phyloP scores from a whole-genome alignment of 345 rosid genomes.

The Melaleuca quinquenervia region DNA sequence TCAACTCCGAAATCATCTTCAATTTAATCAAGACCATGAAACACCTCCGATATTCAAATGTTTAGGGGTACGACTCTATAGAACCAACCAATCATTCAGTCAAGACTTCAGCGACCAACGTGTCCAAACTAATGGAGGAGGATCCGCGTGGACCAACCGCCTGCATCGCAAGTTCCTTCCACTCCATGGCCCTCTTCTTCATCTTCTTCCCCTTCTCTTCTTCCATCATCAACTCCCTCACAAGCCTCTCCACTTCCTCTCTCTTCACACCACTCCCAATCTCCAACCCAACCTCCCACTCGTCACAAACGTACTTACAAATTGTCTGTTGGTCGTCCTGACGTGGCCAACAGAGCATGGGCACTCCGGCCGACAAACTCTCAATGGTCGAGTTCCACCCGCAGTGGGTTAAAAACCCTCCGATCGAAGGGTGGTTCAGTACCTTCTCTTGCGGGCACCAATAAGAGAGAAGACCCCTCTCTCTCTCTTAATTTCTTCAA shows the following conservation, averaged over 20 bases:
- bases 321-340: slow-evolving; percentile 42
- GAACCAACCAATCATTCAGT: background rate
- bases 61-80: no score
- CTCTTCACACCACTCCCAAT: slow-evolving; percentile 33
- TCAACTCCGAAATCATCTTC: no score
- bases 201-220: background rate
- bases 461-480: slow-evolving; percentile 15
- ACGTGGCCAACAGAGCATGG: slow-evolving; percentile 49
- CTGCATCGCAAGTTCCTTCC: slow-evolving; percentile 10
- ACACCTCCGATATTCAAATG: no score
- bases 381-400: slow-evolving; percentile 53
- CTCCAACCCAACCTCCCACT: slow-evolving; percentile 44
- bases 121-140: slow-evolving; percentile 1
- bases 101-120: background rate
- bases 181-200: background rate
- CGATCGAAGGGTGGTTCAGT: slow-evolving; percentile 27
- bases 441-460: slow-evolving; percentile 58
- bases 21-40: no score
- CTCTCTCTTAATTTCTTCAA: slow-evolving; percentile 13
- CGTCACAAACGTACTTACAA: slow-evolving; percentile 19
- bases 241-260: background rate
- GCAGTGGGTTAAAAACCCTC: slow-evolving; percentile 36
- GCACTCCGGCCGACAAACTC: slow-evolving; percentile 28
- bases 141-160: slow-evolving; percentile 10
- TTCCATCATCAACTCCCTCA: background rate